A percentile compares a stretch with the other conserved stretches of the same genome.
These are phyloP conservation scores for Marasmius sp. DNA, from an alignment of 1,284 basidiomycete species.

Conservation along the genomic window DNA sequence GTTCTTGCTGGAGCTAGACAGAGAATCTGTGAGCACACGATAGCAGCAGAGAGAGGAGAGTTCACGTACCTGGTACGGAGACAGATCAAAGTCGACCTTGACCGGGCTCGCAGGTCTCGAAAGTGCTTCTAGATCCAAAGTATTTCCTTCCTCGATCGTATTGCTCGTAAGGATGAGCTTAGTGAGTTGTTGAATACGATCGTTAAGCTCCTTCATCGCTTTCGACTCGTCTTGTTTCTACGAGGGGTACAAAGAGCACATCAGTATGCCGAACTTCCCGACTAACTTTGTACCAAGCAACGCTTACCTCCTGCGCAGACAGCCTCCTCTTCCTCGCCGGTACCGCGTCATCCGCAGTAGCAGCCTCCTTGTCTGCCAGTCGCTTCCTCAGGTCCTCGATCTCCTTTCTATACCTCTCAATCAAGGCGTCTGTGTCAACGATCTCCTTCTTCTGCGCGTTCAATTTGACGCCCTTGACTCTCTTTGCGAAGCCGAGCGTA, in stretches of 20 bases:
- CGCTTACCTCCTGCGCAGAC: slow-evolving; percentile 68
- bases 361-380: slow-evolving; percentile 66
- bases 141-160: slow-evolving; percentile 60
- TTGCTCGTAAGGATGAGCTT: slow-evolving; percentile 86
- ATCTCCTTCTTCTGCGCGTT: slow-evolving; percentile 93
- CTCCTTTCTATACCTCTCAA: slow-evolving; percentile 88
- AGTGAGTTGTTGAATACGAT: slow-evolving; percentile 81
- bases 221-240: slow-evolving; percentile 78
- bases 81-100: slow-evolving; percentile 85
- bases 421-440: slow-evolving; percentile 88
- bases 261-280: not conserved
- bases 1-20: slow-evolving; percentile 79
- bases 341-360: slow-evolving; percentile 23
- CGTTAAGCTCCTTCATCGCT: slow-evolving; percentile 79
- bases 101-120: slow-evolving; percentile 76
- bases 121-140: slow-evolving; percentile 28
- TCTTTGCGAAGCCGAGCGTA: slow-evolving; percentile 85
- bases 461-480: slow-evolving; percentile 84
- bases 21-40: not conserved
- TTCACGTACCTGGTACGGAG: slow-evolving; percentile 68
- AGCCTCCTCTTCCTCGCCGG: slow-evolving; percentile 50
- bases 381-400: slow-evolving; percentile 81
- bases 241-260: slow-evolving; percentile 24
- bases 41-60: not conserved
- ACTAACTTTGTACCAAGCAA: not conserved